These are phyloP conservation scores for Stagonosporopsis chrysanthemi DNA, from an alignment of 2,329 filamentous ascomycete genomes.

Conservation along the genomic window DNA sequence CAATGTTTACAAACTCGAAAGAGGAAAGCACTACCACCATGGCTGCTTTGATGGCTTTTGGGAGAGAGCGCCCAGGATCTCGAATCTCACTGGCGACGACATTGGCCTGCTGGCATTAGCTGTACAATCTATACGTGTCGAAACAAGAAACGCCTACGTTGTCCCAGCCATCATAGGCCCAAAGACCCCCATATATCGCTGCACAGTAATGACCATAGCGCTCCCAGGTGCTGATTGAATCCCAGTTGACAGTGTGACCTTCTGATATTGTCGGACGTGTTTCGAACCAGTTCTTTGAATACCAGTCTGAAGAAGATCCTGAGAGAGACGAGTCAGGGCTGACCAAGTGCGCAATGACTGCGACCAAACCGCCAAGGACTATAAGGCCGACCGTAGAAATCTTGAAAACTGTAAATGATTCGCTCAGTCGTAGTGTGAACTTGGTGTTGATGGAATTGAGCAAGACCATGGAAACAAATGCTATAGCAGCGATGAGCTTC, in stretches of 20 bases:
- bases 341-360: constrained; percentile 40
- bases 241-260: constrained; percentile 44
- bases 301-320: constrained; percentile 44
- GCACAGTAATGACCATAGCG: constrained; percentile 66
- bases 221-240: constrained; percentile 61
- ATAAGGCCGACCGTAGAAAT: constrained; percentile 43
- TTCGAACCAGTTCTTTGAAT: constrained; percentile 63
- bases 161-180: constrained; percentile 73
- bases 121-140: not conserved
- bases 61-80: constrained; percentile 54
- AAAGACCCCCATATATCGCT: constrained; percentile 68
- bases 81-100: constrained; percentile 49
- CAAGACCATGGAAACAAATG: constrained; percentile 51
- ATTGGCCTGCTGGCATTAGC: constrained; percentile 40
- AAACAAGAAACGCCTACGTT: constrained; percentile 56
- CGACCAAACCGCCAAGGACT: constrained; percentile 41
- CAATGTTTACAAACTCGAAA: constrained; percentile 67
- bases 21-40: constrained; percentile 66
- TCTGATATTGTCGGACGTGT: constrained; percentile 60
- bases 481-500: constrained; percentile 50
- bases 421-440: constrained; percentile 50
- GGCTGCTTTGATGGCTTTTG: constrained; percentile 67
- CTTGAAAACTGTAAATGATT: constrained; percentile 53
- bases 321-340: constrained; percentile 40
- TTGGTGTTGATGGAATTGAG: constrained; percentile 56